phyloP scores from a whole-genome alignment of 2,329 filamentous ascomycete genomes.

The Celoporthe dispersa region DNA sequence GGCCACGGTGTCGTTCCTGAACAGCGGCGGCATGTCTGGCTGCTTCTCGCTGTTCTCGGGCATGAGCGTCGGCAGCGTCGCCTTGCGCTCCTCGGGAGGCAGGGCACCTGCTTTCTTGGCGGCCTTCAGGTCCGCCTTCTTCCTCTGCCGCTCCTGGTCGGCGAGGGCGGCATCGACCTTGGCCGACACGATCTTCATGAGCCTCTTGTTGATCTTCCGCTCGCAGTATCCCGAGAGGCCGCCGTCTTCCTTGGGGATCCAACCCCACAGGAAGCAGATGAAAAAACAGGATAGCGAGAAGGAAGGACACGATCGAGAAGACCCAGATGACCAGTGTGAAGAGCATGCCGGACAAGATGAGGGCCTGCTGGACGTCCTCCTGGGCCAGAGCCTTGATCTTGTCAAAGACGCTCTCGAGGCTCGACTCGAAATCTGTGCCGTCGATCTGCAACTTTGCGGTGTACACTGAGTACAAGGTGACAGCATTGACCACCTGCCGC shows the following conservation, averaged over 20 bases:
- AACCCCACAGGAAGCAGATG: slow-evolving; percentile 88
- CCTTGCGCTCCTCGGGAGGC: slow-evolving; percentile 55
- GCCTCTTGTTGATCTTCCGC: slow-evolving; percentile 84
- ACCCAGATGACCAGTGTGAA: slow-evolving; percentile 92
- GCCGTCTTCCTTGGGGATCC: slow-evolving; percentile 82
- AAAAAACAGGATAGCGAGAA: slow-evolving; percentile 79
- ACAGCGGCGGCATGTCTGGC: slow-evolving; percentile 61
- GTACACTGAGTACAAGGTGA: slow-evolving; percentile 87
- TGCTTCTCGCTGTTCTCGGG: slow-evolving; percentile 54
- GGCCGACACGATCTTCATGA: slow-evolving; percentile 80
- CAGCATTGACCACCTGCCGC: slow-evolving; percentile 85
- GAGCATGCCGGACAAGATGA: slow-evolving; percentile 87
- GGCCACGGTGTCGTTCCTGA: slow-evolving; percentile 62
- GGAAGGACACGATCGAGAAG: slow-evolving; percentile 74
- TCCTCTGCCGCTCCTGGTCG: slow-evolving; percentile 70
- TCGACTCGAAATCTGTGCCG: slow-evolving; percentile 59
- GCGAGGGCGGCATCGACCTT: slow-evolving; percentile 90
- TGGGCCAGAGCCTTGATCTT: slow-evolving; percentile 77
- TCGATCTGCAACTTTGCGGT: slow-evolving; percentile 71
- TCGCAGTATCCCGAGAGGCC: slow-evolving; percentile 85
- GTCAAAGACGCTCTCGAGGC: slow-evolving; percentile 76
- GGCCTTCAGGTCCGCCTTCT: slow-evolving; percentile 54
- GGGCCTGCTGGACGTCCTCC: slow-evolving; percentile 75
- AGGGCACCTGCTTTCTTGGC: slow-evolving; percentile 61
- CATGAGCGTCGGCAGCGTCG: slow-evolving; percentile 65